Base-by-base conservation (phyloP, 306 rosid species). In the Psophocarpus tetragonolobus region DNA sequence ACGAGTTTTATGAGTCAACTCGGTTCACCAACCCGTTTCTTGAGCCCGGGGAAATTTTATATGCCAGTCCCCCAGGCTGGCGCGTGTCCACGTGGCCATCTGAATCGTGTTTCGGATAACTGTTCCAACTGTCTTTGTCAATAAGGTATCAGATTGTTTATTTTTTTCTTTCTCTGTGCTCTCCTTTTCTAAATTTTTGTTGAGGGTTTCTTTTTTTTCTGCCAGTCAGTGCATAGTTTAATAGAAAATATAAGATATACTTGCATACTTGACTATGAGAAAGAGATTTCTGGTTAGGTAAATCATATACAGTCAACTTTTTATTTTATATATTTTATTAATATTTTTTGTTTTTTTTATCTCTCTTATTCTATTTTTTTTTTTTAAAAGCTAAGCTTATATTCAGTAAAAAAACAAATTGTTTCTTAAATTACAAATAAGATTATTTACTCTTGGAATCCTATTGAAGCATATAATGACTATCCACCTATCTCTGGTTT, bases 1-100 rank as follows among this genome's bases (percentile, higher is more conserved):
- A 77, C 39, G 44, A 65, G 10, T 82, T 63, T 44, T 67, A 82
- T 61, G 44, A 64, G 10, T 82, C 68, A 56, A 76, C 83, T 61
- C 88, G 86, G 84, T 74, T 35, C 5, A 29, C 82, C 56, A 90
- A 90, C 72, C 90, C 93, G 32, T 87, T 90, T 79, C 69, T 86
- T 29, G 93, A 92, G 1, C 84, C 91, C 9, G 94, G 90, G 4
- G 81, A 79, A 71, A 38, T 75, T 51, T 54, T 54, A 21, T 12
- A 21, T 83, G n/a, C 74, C 68, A 85, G 45, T 83, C 67, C 80
- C 78, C 15, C 45, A 67, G 3, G 32, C 20, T 66, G 51, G 51
- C 17, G 53, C 35, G 33, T 66, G 35, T 32, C 21, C 53, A 66
- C 18, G 18, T 66, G 73, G 1, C 56, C 24, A 6, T 9, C 4